phyloP scores from a whole-genome alignment of 2,329 filamentous ascomycete genomes.

The Colletotrichum sp. region DNA sequence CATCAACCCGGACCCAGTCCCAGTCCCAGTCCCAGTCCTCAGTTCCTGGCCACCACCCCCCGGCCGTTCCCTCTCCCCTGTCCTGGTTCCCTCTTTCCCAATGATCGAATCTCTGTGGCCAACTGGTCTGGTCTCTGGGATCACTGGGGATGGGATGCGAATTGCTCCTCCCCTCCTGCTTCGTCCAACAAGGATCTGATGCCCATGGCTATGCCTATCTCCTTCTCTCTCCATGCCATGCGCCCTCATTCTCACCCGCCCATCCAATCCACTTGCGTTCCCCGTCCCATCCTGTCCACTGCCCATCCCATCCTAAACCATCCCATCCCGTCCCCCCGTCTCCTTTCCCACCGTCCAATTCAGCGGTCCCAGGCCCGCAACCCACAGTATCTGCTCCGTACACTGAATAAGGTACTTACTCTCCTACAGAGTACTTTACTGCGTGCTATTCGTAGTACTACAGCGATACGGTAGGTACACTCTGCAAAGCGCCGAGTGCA shows the following conservation, averaged over 20 bases:
- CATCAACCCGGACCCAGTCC: background rate
- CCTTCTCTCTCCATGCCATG: slow-evolving; percentile 4
- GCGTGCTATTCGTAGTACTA: background rate
- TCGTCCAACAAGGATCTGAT: slow-evolving; percentile 1
- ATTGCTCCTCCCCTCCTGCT: background rate
- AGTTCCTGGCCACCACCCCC: background rate
- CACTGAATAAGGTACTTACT: background rate
- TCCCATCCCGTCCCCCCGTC: background rate
- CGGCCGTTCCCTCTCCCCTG: background rate
- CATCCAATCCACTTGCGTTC: slow-evolving; percentile 5
- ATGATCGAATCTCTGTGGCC: background rate
- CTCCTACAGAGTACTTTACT: background rate
- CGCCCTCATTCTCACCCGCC: background rate
- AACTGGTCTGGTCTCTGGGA: background rate
- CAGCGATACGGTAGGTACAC: background rate
- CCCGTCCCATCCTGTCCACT: slow-evolving; percentile 7
- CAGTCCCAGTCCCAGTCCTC: background rate
- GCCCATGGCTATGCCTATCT: slow-evolving; percentile 6
- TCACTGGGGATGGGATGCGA: slow-evolving; percentile 1
- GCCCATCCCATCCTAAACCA: slow-evolving; percentile 3
- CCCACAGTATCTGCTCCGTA: background rate
- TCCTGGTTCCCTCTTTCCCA: background rate
- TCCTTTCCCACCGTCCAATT: slow-evolving; percentile 3
- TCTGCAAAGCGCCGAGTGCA: background rate
- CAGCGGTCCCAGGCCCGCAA: background rate